Conservation (phyloP, 169 alveolate genomes). For the Cryptosporidium muris region DNA sequence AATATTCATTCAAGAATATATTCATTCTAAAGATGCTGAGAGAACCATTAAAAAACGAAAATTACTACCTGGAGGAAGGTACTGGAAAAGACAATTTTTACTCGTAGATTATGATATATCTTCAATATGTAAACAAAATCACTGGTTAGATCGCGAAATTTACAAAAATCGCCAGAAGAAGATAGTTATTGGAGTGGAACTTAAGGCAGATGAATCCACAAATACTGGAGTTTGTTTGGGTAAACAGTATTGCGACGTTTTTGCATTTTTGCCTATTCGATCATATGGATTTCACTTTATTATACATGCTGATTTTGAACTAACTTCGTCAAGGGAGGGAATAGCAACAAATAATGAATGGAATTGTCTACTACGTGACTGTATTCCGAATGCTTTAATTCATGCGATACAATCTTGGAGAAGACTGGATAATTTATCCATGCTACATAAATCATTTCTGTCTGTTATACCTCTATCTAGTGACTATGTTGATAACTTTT, state of each 20-base stretch:
- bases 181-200: conserved; percentile 36
- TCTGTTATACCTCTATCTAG: conserved; percentile 8
- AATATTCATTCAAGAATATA: background rate
- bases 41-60: background rate
- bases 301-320: conserved; percentile 73
- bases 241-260: background rate
- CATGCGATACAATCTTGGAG: background rate
- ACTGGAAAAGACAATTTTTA: conserved; percentile 13
- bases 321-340: conserved; percentile 76
- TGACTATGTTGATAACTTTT: conserved; percentile 19
- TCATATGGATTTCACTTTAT: conserved; percentile 74
- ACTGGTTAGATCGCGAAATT: background rate
- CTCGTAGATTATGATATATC: conserved; percentile 3
- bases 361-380: conserved; percentile 35
- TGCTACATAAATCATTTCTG: conserved; percentile 34
- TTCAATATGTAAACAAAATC: background rate
- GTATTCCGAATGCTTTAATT: conserved; percentile 34
- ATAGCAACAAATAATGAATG: conserved; percentile 29
- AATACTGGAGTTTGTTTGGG: too few relatives aligned
- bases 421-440: conserved; percentile 10
- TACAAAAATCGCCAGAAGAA: background rate
- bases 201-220: background rate
- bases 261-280: conserved; percentile 74
- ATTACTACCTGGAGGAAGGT: background rate
- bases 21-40: background rate